A percentile compares a stretch with the other conserved stretches of the same genome.
phyloP scores from a whole-genome alignment of 768 basidiomycete species.

The Collybiopsis confluens region DNA sequence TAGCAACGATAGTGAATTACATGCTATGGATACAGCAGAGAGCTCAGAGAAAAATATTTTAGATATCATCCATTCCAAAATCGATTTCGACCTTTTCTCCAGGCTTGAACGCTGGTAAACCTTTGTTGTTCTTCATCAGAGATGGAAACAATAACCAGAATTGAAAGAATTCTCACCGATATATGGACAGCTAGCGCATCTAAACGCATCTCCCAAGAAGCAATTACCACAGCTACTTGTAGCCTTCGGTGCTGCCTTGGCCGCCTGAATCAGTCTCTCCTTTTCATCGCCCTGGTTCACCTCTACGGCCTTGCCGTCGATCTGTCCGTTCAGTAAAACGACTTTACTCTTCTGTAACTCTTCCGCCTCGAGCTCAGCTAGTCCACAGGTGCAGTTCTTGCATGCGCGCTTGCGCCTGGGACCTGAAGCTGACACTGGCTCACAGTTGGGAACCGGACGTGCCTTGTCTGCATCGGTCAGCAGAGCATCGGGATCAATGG shows the following conservation, averaged over 20 bases:
- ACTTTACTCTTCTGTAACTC: slow-evolving; percentile 60
- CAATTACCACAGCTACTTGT: slow-evolving; percentile 98
- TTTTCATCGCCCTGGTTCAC: slow-evolving; percentile 51
- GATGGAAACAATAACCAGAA: slow-evolving; percentile 1
- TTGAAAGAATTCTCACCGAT: slow-evolving; percentile 63
- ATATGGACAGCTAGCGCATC: slow-evolving; percentile 95
- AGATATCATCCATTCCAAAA: slow-evolving; percentile 87
- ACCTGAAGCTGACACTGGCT: slow-evolving; percentile 47
- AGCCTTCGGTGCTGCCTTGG: slow-evolving; percentile 73
- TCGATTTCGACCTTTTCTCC: slow-evolving; percentile 96
- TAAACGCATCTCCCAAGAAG: slow-evolving; percentile 96
- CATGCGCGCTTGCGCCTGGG: slow-evolving; percentile 87
- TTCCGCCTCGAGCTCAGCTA: slow-evolving; percentile 88
- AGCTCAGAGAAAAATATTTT: slow-evolving; percentile 12
- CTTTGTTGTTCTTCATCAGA: slow-evolving; percentile 41
- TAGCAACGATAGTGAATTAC: too few relatives aligned
- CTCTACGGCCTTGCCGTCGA: slow-evolving; percentile 55
- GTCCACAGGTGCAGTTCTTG: slow-evolving; percentile 95
- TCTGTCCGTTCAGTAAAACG: slow-evolving; percentile 63
- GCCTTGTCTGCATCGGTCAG: slow-evolving; percentile 80
- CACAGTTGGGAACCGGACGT: slow-evolving; percentile 75
- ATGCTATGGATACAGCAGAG: neutral
- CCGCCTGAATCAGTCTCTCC: slow-evolving; percentile 61
- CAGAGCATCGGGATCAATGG: slow-evolving; percentile 79
- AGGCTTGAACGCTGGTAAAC: slow-evolving; percentile 95